A percentile compares a stretch with the other conserved stretches of the same genome.
Conservation (phyloP, 257 asterid species). For the Capsicum rhomboideum region DNA sequence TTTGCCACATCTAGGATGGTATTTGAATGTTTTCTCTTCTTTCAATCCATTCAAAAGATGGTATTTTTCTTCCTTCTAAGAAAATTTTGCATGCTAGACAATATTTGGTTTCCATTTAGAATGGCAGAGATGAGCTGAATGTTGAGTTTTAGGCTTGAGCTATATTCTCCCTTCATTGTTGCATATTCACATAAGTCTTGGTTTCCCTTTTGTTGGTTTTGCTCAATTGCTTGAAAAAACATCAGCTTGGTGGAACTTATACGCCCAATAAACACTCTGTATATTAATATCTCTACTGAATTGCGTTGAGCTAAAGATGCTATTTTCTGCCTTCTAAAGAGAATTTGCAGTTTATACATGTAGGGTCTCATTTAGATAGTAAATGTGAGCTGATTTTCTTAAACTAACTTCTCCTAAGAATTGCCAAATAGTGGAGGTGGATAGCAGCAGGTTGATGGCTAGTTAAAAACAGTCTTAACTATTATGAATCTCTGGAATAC, state of each 20-base stretch:
- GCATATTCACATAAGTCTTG: background rate
- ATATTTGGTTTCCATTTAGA: background rate
- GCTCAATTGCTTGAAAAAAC: background rate
- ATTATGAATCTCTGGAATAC: background rate
- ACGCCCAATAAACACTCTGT: background rate
- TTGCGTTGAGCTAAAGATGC: background rate
- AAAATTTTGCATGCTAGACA: background rate
- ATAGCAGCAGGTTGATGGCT: background rate
- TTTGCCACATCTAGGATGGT: too few species aligned
- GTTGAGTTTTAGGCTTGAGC: background rate
- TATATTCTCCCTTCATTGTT: background rate
- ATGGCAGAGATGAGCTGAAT: background rate
- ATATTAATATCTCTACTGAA: background rate
- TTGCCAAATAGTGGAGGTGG: background rate
- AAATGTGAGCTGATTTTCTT: background rate
- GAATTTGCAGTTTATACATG: background rate
- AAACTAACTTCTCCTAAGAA: background rate
- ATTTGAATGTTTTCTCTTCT: too few species aligned
- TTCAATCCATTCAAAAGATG: background rate
- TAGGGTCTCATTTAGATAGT: background rate
- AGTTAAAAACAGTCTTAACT: background rate
- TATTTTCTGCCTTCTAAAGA: background rate
- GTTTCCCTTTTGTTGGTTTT: background rate
- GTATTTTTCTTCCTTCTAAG: background rate
- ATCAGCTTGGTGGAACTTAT: background rate